Base-by-base conservation (phyloP, 352 stramenopile genomes). In the Ophiocytium majus region DNA sequence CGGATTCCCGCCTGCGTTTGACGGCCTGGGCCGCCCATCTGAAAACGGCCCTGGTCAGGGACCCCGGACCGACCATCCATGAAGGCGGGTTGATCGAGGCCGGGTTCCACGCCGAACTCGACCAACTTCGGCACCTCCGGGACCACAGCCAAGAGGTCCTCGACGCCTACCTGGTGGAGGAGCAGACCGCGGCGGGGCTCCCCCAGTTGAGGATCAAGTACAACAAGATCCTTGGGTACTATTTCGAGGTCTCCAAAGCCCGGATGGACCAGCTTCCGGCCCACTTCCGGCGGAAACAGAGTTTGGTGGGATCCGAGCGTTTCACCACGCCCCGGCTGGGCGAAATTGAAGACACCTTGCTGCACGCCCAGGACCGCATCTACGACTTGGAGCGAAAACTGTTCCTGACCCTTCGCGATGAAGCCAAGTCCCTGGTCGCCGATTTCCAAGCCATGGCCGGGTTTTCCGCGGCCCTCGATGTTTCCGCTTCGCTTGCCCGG, bases 191-290 rank as follows among this genome's bases (percentile, higher is more conserved):
- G 57, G 28, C 57, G 19, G 57, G 57, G 57, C 23, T 71, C 57
- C 23, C 23, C 57, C 23, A 28, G 23, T 28, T 71, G 19, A 71
- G 28, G 57, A 28, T 71, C 57, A 28, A 28, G 19, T 71, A 23
- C 57, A 71, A 71, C 57, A 71, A 71, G 57, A 28, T 71, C 57
- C 28, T 71, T 28, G 57, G 57, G 57, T 71, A 71, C 57, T 71
- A 71, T 28, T 28, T 71, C 57, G 57, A 71, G 57, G 28, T 71
- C 57, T 23, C 57, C 19, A 28, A 23, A 28, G 28, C 19, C 57
- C 57, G 28, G 19, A 23, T 71, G 19, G 57, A 71, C 57, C 23
- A 71, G 57, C 23, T 71, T 71, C 57, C 57, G 19, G 19, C 57
- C 57, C 19, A 71, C 57, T 71, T 23, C 57, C 19, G 23, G 19